Conservation (phyloP, 148 eudicot genomes). For the Vaccinium corymbosum region DNA sequence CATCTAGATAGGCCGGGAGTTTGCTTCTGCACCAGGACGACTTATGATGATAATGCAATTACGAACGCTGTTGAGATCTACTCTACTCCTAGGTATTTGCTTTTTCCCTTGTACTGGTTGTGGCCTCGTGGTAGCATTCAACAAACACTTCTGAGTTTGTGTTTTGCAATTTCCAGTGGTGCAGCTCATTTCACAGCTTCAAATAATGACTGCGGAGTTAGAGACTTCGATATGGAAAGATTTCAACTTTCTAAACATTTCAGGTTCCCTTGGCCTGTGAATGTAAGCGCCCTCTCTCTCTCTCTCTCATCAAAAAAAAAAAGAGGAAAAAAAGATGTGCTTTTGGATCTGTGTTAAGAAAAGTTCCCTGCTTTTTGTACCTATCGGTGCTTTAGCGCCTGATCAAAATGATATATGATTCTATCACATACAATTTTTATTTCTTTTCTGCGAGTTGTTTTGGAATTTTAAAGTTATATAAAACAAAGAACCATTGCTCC, state of each 20-base stretch:
- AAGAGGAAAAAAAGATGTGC: no score
- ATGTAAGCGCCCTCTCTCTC: slow-evolving; percentile 34
- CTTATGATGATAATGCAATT: slow-evolving; percentile 84
- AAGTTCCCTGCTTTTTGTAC: background rate
- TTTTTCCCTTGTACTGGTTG: slow-evolving; percentile 10
- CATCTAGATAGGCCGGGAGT: slow-evolving; percentile 72
- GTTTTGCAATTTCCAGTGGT: slow-evolving; percentile 11
- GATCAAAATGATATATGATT: slow-evolving; percentile 48
- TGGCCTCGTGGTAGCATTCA: slow-evolving; percentile 6
- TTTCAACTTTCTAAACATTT: slow-evolving; percentile 64
- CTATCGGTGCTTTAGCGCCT: slow-evolving; percentile 20
- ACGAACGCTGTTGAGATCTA: slow-evolving; percentile 82
- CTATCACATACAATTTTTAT: slow-evolving; percentile 15
- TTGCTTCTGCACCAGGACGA: slow-evolving; percentile 69
- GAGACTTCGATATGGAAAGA: slow-evolving; percentile 81
- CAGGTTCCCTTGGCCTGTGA: slow-evolving; percentile 76
- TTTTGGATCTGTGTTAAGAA: background rate
- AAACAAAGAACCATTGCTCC: background rate
- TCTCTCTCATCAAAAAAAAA: background rate
- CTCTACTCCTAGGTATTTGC: slow-evolving; percentile 49
- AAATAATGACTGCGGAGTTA: slow-evolving; percentile 66
- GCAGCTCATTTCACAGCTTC: background rate
- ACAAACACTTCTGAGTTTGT: background rate
- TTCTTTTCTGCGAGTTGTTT: background rate
- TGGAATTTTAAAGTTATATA: background rate